Percentiles rank a stretch among this genome's conserved stretches.
Evolutionary conservation across 345 rosid species (phyloP).

Genomic region (Lepidium didymum): DNA sequence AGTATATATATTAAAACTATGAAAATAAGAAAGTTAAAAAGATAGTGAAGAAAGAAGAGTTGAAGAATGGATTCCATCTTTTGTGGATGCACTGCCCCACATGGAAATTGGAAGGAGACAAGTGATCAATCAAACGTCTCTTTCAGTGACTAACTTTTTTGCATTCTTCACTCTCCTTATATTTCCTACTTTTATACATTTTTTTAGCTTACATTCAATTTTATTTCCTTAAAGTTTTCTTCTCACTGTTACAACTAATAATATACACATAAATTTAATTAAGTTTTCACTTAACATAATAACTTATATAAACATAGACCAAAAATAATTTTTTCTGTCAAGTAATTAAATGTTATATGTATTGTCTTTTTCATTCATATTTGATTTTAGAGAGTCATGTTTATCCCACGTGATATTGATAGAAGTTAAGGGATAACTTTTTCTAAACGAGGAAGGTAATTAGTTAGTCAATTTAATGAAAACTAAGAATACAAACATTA

Average conservation of each 20-base stretch:
- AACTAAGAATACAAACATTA: background rate
- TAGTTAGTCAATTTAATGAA: too few relatives aligned
- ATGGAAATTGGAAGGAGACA: slow-evolving; percentile 62
- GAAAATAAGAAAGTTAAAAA: slow-evolving; percentile 23
- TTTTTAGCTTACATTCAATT: slow-evolving; percentile 9
- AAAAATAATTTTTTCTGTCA: too few relatives aligned
- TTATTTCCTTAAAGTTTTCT: slow-evolving; percentile 2
- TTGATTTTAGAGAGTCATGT: too few relatives aligned
- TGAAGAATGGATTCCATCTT: slow-evolving; percentile 48
- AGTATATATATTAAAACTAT: background rate
- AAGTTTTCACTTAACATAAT: background rate
- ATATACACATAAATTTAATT: background rate
- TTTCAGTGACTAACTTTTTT: slow-evolving; percentile 35
- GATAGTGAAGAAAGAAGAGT: slow-evolving; percentile 47
- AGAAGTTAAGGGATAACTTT: too few relatives aligned
- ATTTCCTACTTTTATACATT: slow-evolving; percentile 13
- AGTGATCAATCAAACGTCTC: slow-evolving; percentile 51
- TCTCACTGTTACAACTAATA: background rate
- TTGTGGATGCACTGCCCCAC: slow-evolving; percentile 75
- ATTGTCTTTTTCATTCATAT: too few relatives aligned
- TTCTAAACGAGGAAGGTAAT: too few relatives aligned
- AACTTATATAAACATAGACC: too few relatives aligned
- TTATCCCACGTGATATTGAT: too few relatives aligned
- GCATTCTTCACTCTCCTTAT: slow-evolving; percentile 9
- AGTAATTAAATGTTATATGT: too few relatives aligned